Evolutionary conservation across 1,284 basidiomycete species (phyloP), one percentile per base, ranked within the genome.

Genomic region (Rhodotorula sp.): DNA sequence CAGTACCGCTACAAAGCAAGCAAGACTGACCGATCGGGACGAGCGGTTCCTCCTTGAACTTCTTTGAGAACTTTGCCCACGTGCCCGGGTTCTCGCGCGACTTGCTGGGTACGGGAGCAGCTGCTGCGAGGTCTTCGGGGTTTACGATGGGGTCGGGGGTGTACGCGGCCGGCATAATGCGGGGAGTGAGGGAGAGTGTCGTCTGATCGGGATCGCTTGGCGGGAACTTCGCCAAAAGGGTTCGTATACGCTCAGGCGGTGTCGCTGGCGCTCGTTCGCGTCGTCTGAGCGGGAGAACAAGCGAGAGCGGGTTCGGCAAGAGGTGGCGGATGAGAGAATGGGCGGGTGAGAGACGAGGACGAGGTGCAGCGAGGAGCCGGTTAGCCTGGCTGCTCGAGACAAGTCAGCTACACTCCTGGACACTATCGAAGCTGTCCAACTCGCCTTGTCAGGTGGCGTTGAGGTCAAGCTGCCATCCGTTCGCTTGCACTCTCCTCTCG

Each of bases 11-110:
- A 34, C 34, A 10, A 20, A 53, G 28, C 16, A 0, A 20, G 31
- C 16, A 18, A 44, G 13, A 47, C 72, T 58, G 26, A 74, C 77
- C 77, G 58, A 76, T 54, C 13, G 77, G 77, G 15, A 78, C 77
- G 46, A 77, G 62, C 2, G 77, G 77, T 59, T 78, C 76, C 66
- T 78, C 77, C 63, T 75, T 75, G 66, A 73, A 72, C 67, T 77
- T 77, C n/a, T 59, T 53, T 13, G 52, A 46, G 57, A 74, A 70
- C 60, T 69, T 70, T 16, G 67, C 57, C 71, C 73, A 74, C 47
- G 64, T 72, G 22, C 64, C 58, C 37, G 69, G 69, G 40, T 53
- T 28, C 7, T 22, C 50, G 2, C 56, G 65, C 6, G 59, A 62
- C 40, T 44, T 6, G 69, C 53, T 8, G 53, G 44, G 22, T 53